These are phyloP conservation scores for Microsporum audouinii DNA, from an alignment of 2,329 filamentous ascomycete species.

Conservation along the genomic window DNA sequence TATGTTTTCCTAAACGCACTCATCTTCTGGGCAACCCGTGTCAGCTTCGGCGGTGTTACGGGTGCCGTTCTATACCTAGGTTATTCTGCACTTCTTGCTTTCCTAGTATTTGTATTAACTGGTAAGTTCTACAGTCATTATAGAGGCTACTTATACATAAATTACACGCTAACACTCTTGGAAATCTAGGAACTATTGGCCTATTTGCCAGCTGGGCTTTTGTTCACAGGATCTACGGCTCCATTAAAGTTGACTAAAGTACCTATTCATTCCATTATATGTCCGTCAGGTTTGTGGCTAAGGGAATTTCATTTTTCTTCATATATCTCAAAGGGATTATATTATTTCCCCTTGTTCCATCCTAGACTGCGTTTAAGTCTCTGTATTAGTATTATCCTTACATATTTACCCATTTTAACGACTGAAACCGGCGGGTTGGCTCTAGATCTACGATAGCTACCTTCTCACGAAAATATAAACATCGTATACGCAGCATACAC, in stretches of 20 bases:
- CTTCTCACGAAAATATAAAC: background rate
- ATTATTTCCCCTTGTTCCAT: background rate
- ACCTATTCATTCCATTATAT: background rate
- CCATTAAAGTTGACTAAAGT: conserved; percentile 97
- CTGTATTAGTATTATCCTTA: background rate
- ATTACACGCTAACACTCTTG: conserved; percentile 12
- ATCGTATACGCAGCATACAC: background rate
- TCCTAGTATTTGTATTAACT: conserved; percentile 85
- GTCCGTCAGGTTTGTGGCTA: background rate
- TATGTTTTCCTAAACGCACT: conserved; percentile 91
- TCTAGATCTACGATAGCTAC: background rate
- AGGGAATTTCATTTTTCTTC: background rate
- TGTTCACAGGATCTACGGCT: conserved; percentile 82
- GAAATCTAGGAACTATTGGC: conserved; percentile 67
- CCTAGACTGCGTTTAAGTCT: background rate
- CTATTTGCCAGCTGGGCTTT: conserved; percentile 94
- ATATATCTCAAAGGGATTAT: background rate
- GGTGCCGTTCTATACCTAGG: conserved; percentile 86
- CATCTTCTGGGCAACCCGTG: conserved; percentile 78
- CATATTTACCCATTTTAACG: background rate
- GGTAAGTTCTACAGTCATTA: conserved; percentile 48
- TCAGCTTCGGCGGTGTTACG: conserved; percentile 72
- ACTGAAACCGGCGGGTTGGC: background rate
- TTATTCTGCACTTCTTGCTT: conserved; percentile 79
- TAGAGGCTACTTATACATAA: conserved; percentile 1